phyloP scores from a whole-genome alignment of 148 eudicot genomes.

The Vaccinium macrocarpon region DNA sequence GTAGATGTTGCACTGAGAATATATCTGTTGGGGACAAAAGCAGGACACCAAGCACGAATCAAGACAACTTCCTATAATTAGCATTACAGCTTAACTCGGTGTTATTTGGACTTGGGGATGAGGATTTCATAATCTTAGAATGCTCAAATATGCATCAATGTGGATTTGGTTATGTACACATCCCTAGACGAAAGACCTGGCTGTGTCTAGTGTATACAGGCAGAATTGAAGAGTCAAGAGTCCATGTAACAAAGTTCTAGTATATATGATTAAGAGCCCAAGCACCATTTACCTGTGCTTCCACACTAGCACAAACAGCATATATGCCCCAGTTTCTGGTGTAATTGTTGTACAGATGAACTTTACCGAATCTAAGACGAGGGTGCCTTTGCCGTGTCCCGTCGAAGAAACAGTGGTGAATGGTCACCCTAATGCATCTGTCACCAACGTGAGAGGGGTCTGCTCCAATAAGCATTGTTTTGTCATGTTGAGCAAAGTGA shows the following conservation, averaged over 20 bases:
- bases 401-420: slow-evolving; percentile 75
- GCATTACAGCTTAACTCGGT: not conserved
- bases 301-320: slow-evolving; percentile 95
- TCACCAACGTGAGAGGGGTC: slow-evolving; percentile 47
- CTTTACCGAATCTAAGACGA: slow-evolving; percentile 83
- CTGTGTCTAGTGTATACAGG: not conserved
- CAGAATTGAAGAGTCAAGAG: not conserved
- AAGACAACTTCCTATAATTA: not conserved
- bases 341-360: slow-evolving; percentile 88
- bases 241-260: not conserved
- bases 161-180: not conserved
- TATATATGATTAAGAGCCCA: not conserved
- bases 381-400: slow-evolving; percentile 94
- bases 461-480: slow-evolving; percentile 91
- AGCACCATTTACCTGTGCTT: slow-evolving; percentile 62
- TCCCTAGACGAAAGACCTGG: not conserved
- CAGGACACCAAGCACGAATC: not conserved
- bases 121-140: not conserved
- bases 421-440: slow-evolving; percentile 29
- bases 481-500: slow-evolving; percentile 72
- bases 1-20: slow-evolving; percentile 89
- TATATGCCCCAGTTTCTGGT: slow-evolving; percentile 90
- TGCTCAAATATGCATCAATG: not conserved
- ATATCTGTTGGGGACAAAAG: slow-evolving; percentile 44
- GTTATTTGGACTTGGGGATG: not conserved